Base-by-base conservation (phyloP, 768 basidiomycete species). In the Mycena kentingensis region DNA sequence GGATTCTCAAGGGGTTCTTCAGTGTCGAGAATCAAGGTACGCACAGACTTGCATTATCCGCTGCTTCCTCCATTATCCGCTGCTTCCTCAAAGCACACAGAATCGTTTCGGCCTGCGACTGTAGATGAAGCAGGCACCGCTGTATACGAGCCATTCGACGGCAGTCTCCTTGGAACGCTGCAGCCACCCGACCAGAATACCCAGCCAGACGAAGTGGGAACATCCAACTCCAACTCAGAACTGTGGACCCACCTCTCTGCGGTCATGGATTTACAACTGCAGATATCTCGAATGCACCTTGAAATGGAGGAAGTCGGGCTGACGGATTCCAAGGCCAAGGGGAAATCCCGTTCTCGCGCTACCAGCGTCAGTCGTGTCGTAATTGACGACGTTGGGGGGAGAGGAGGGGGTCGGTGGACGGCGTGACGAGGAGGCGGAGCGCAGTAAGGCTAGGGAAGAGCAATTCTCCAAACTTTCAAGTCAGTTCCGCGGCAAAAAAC, bases 191-290 rank as follows among this genome's bases (percentile, higher is more conserved):
- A 63, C 27, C 46, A 19, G 34, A 46, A 49, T 42, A 25, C 37
- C 19, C 52, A 60, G 16, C 55, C 49, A 26, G 63, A 63, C 29
- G 54, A 45, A 19, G 22, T 16, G n/a, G 34, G 56, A 46, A 48
- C 51, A 47, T 48, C 37, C 16, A 70, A 69, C 41, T 42, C 41
- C 6, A 77, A 77, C 56, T 80, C 79, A 45, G 80, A 78, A 47
- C 65, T 87, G 43, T 91, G 89, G 89, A 62, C 77, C 0, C 83
- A 85, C 55, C 77, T 91, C 15, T 81, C 81, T 18, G 77, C 76
- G 37, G 84, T 91, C n/a, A 66, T 88, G 55, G 84, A 84, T 31
- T 67, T 91, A 26, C 88, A 91, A 65, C 81, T 78, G 49, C 81
- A 88, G 57, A 81, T 91, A 28, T 83, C 88, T 5, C 73, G 71